Percentiles rank a stretch among this genome's conserved stretches.
These are phyloP conservation scores for Colletotrichum orchidophilum DNA, from an alignment of 2,329 filamentous ascomycete genomes.

Conservation along the genomic window DNA sequence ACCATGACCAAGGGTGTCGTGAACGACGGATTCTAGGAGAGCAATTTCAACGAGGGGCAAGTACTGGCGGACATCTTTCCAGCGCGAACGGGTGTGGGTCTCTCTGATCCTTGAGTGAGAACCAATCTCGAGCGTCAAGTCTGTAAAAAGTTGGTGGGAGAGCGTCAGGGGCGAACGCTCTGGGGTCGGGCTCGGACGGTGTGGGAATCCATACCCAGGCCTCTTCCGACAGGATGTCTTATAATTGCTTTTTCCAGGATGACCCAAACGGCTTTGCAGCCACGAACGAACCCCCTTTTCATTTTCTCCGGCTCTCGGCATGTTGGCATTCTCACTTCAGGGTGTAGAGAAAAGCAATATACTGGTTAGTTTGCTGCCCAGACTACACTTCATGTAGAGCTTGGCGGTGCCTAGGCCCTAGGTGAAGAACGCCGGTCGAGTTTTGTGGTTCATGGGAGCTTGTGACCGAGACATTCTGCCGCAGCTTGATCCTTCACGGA, in stretches of 20 bases:
- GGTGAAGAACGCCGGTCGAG: not conserved
- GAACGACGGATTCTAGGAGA: constrained; percentile 57
- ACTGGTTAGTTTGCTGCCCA: not conserved
- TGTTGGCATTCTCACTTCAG: not conserved
- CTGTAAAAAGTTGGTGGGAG: not conserved
- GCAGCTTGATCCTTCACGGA: not conserved
- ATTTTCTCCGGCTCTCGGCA: not conserved
- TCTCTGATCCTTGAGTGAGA: not conserved
- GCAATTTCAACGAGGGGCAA: constrained; percentile 60
- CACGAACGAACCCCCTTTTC: not conserved
- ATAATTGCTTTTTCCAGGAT: not conserved
- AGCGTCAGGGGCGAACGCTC: not conserved
- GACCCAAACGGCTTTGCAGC: not conserved
- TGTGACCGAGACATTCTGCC: not conserved
- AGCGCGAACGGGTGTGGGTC: constrained; percentile 41
- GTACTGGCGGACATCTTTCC: constrained; percentile 63
- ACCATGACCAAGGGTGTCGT: constrained; percentile 54
- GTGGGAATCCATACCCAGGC: not conserved
- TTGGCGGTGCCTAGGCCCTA: not conserved
- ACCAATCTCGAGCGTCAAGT: not conserved
- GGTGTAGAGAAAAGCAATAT: not conserved
- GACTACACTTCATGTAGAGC: not conserved
- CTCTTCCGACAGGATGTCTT: not conserved
- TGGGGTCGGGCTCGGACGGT: not conserved
- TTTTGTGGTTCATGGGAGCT: no score